Percentiles rank a stretch among this genome's conserved stretches.
phyloP scores from a whole-genome alignment of 768 basidiomycete genomes.

The Arthromyces matolae region DNA sequence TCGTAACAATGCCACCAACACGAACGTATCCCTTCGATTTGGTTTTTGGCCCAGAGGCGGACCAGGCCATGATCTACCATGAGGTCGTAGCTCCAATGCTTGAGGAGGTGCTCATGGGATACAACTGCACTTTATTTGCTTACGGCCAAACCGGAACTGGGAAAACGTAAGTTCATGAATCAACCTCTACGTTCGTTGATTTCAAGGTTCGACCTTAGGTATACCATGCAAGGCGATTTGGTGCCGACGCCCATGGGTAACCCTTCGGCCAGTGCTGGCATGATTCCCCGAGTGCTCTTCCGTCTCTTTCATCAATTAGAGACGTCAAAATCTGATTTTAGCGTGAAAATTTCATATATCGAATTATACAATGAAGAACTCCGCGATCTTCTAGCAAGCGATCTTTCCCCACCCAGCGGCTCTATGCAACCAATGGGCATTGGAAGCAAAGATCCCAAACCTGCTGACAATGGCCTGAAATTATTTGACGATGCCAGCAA shows the following conservation, averaged over 20 bases:
- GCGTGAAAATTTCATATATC: conserved; percentile 90
- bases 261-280: conserved; percentile 86
- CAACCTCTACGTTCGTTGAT: background rate
- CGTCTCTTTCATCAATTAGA: conserved; percentile 89
- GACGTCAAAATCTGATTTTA: conserved; percentile 70
- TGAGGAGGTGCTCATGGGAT: conserved; percentile 90
- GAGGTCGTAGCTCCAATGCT: conserved; percentile 93
- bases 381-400: conserved; percentile 82
- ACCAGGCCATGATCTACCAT: conserved; percentile 90
- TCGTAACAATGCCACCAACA: conserved; percentile 69
- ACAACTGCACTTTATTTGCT: conserved; percentile 96
- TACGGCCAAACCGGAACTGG: conserved; percentile 99
- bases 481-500: conserved; percentile 92
- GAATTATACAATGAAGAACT: conserved; percentile 99
- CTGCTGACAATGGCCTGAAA: conserved; percentile 57
- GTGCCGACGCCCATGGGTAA: conserved; percentile 79
- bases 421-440: conserved; percentile 78
- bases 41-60: conserved; percentile 96
- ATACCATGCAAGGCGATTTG: conserved; percentile 98
- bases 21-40: conserved; percentile 92
- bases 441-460: conserved; percentile 47
- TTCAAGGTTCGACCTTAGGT: conserved; percentile 36
- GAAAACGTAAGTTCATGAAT: conserved; percentile 72
- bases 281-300: conserved; percentile 92
- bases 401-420: conserved; percentile 67